Conservation (phyloP, 192 early-diverging fungal genomes). For the Coemansia sp. region DNA sequence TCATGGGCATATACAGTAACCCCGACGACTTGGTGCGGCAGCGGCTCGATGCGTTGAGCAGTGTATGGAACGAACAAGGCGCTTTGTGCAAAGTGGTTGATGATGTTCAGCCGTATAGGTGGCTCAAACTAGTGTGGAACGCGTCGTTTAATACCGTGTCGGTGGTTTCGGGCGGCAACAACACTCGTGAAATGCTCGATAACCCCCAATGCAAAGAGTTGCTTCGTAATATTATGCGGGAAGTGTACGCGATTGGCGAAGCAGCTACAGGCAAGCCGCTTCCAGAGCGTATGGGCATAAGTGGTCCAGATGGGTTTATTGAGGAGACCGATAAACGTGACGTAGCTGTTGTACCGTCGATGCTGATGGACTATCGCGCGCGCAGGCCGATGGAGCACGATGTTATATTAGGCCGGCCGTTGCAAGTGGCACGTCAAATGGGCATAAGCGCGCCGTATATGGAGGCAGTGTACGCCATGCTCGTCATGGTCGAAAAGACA, state of each 20-base stretch:
- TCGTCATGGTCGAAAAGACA: slow-evolving; percentile 48
- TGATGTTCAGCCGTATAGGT: slow-evolving; percentile 63
- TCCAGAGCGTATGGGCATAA: slow-evolving; percentile 17
- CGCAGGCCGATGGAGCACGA: slow-evolving; percentile 58
- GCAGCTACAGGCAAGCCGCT: slow-evolving; percentile 44
- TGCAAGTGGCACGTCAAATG: slow-evolving; percentile 42
- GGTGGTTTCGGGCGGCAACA: slow-evolving; percentile 58
- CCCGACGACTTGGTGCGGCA: slow-evolving; percentile 25
- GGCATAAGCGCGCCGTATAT: slow-evolving; percentile 50
- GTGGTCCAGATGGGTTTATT: slow-evolving; percentile 39
- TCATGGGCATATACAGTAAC: slow-evolving; percentile 35
- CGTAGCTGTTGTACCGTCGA: slow-evolving; percentile 53
- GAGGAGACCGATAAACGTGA: slow-evolving; percentile 17
- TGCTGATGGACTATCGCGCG: slow-evolving; percentile 60
- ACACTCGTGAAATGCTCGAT: slow-evolving; percentile 58
- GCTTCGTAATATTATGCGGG: slow-evolving; percentile 53
- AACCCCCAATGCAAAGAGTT: slow-evolving; percentile 49
- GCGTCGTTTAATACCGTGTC: slow-evolving; percentile 68
- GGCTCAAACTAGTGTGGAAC: slow-evolving; percentile 78
- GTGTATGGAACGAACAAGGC: slow-evolving; percentile 45
- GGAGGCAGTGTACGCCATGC: slow-evolving; percentile 54
- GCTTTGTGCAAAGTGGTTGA: slow-evolving; percentile 43
- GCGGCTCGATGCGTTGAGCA: slow-evolving; percentile 12
- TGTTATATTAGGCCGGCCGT: slow-evolving; percentile 57
- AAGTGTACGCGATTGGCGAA: slow-evolving; percentile 59